Evolutionary conservation across 2,329 filamentous ascomycete species (phyloP).

Genomic region (Alternaria gaisen): DNA sequence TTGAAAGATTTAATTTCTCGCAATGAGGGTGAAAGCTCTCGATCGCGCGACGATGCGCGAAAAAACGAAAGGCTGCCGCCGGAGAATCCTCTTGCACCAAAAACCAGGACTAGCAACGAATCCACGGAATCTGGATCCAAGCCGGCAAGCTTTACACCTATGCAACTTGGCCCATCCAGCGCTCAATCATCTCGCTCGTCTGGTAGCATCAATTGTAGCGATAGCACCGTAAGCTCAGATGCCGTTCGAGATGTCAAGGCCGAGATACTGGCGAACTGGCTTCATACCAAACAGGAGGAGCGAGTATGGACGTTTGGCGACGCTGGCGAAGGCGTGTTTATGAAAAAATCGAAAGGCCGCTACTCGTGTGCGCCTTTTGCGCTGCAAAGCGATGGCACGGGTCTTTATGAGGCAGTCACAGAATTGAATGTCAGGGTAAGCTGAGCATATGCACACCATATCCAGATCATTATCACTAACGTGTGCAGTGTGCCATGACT

Average conservation of each 20-base stretch:
- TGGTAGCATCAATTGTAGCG: background rate
- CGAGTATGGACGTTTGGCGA: slow-evolving; percentile 60
- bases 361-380: slow-evolving; percentile 63
- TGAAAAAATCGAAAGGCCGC: slow-evolving; percentile 62
- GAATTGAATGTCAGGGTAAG: slow-evolving; percentile 64
- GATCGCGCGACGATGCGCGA: background rate
- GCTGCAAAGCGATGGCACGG: slow-evolving; percentile 56
- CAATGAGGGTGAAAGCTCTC: background rate
- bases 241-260: slow-evolving; percentile 64
- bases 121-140: background rate
- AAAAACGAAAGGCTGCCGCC: background rate
- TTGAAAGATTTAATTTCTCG: background rate
- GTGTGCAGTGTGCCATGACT: slow-evolving; percentile 69
- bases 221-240: slow-evolving; percentile 40
- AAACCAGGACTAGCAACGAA: background rate
- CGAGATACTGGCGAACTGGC: slow-evolving; percentile 71
- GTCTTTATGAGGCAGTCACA: slow-evolving; percentile 61
- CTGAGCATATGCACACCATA: background rate
- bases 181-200: background rate
- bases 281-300: slow-evolving; percentile 69
- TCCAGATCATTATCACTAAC: slow-evolving; percentile 9
- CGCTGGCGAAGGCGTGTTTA: slow-evolving; percentile 63
- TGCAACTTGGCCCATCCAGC: slow-evolving; percentile 10
- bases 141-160: slow-evolving; percentile 13
- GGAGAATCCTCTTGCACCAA: slow-evolving; percentile 3